Conservation (phyloP, 2,329 filamentous ascomycete species). For the Didymella arachidicola region DNA sequence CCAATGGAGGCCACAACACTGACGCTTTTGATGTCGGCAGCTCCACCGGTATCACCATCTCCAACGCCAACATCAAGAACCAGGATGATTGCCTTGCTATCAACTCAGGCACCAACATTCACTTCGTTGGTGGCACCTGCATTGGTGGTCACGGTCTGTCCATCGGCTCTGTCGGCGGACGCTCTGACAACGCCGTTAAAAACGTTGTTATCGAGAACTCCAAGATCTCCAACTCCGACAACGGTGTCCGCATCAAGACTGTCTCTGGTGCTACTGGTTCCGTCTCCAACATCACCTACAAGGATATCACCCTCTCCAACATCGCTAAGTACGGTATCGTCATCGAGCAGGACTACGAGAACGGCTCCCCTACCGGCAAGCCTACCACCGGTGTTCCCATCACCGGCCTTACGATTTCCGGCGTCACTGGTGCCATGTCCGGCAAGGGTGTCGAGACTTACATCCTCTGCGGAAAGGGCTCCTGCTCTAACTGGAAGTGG, state of each 20-base stretch:
- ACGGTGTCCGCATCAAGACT: constrained; percentile 68
- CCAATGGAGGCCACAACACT: constrained; percentile 58
- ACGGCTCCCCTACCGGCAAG: constrained; percentile 53
- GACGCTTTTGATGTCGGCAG: constrained; percentile 65
- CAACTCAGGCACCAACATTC: constrained; percentile 61
- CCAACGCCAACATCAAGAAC: constrained; percentile 62
- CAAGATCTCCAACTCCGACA: constrained; percentile 60
- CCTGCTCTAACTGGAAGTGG: constrained; percentile 65
- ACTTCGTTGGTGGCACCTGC: constrained; percentile 54
- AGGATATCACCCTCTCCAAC: constrained; percentile 55
- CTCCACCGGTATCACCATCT: constrained; percentile 59
- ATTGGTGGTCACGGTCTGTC: constrained; percentile 65
- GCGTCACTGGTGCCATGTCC: constrained; percentile 52
- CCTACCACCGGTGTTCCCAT: constrained; percentile 60
- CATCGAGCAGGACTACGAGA: constrained; percentile 62
- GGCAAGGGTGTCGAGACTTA: constrained; percentile 54
- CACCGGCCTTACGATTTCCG: constrained; percentile 52
- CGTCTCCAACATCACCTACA: constrained; percentile 59
- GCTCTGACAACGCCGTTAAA: constrained; percentile 62
- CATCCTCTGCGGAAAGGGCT: constrained; percentile 64
- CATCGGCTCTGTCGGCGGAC: constrained; percentile 67
- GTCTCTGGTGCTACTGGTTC: constrained; percentile 60
- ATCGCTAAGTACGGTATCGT: constrained; percentile 61
- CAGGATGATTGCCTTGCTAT: constrained; percentile 68
- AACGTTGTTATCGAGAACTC: constrained; percentile 61